phyloP scores from a whole-genome alignment of 768 basidiomycete species.

The Pleurotus tuber-regium region DNA sequence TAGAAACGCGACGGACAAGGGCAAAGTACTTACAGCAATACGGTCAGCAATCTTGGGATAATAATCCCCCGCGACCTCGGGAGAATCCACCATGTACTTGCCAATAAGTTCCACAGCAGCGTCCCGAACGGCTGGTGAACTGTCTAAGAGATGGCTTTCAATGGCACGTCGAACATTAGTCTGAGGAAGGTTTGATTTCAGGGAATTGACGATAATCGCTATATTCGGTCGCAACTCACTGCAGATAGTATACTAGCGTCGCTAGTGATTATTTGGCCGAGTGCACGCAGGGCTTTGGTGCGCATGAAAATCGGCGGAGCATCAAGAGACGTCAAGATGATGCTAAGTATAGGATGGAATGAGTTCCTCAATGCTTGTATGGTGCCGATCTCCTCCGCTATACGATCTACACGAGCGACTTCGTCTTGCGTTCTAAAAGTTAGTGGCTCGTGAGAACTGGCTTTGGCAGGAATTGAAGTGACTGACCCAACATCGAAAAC shows the following conservation, averaged over 20 bases:
- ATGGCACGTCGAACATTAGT: constrained; percentile 80
- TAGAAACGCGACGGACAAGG: not conserved
- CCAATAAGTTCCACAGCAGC: constrained; percentile 96
- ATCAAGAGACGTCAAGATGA: constrained; percentile 77
- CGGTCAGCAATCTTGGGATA: constrained; percentile 86
- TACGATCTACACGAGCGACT: constrained; percentile 58
- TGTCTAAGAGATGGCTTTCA: constrained; percentile 87
- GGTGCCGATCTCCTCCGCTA: constrained; percentile 75
- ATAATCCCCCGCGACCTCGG: constrained; percentile 86
- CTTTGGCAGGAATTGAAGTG: not conserved
- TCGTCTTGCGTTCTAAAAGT: constrained; percentile 69
- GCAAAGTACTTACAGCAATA: constrained; percentile 64
- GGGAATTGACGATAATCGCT: not conserved
- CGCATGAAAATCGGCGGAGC: constrained; percentile 88
- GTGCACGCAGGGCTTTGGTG: constrained; percentile 87
- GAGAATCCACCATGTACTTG: constrained; percentile 92
- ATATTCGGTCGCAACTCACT: too few species aligned
- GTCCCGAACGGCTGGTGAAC: constrained; percentile 92
- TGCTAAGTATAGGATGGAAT: constrained; percentile 80
- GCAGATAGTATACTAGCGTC: constrained; percentile 80
- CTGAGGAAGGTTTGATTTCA: constrained; percentile 38
- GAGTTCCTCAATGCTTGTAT: constrained; percentile 74
- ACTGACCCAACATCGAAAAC: constrained; percentile 82
- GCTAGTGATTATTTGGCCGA: constrained; percentile 86
- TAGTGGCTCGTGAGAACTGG: not conserved